Base-by-base conservation (phyloP, 2,329 filamentous ascomycete genomes). In the Zasmidium citrigriseum region DNA sequence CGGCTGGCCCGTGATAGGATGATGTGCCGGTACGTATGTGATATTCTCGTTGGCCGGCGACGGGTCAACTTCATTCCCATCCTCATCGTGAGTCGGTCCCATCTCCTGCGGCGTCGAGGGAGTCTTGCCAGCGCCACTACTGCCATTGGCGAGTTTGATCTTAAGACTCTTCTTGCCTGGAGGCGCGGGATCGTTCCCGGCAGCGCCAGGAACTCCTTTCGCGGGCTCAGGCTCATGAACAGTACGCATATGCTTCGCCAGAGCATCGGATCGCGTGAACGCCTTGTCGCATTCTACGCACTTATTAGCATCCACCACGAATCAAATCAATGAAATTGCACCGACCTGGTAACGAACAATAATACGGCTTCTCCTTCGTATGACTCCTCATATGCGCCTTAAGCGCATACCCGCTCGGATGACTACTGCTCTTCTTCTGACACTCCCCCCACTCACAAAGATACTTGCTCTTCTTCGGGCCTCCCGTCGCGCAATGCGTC, bases 301-400 rank as follows among this genome's bases (percentile, higher is more conserved):
- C 20, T 12, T 21, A 23, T 52, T 23, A 52, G 50, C 20, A 41
- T 18, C 10, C 25, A 4, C 21, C 11, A 5, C 50, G 3, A 12
- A 23, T n/a, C 29, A 34, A 14, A n/a, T 12, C 47, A 18, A 11
- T 21, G 27, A 10, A 29, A 22, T 29, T 29, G 23, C 11, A 67
- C 82, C 63, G 82, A 96, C 93, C 93, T 57, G 95, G 95, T 44
- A 99, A 77, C 25, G 92, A 90, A 76, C 95, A 99, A 78, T 96
- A 97, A 73, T 98, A 98, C 0, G 95, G 95, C 78, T 99, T 99
- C 81, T 99, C 95, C 71, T 95, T 86, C 1, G 95, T 99, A 74
- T 99, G 95, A 73, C 93, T 97, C 67, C 95, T 84, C 93, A 99
- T 96, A 72, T 99, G 95, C 10, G 95, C 95, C 74, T 96, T 93